Base-by-base conservation (phyloP, 345 rosid species). In the Physaria fendleri region DNA sequence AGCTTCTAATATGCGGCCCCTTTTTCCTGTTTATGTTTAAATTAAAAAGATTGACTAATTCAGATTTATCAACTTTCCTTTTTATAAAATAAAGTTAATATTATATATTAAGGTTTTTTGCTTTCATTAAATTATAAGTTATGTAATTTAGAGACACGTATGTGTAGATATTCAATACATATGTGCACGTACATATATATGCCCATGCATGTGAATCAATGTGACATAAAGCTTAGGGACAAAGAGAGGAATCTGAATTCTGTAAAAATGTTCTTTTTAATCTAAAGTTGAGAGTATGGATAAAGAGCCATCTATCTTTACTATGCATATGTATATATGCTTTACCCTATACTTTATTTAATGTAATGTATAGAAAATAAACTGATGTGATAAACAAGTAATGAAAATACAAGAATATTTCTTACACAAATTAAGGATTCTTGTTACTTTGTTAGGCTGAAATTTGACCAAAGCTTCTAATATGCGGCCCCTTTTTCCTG, bases 141-240 rank as follows among this genome's bases (percentile, higher is more conserved):
- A 28, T 28, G 28, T 27, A 27, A 12, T 11, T 17, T 41, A 41
- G 50, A 57, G 49, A 24, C 23, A 41, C 9, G 24, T n/a, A 22
- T 21, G 30, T 53, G 22, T 14, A 22, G 9, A 2, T 23, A 45
- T 45, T 13, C 4, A 24, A 25, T 8, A 45, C 23, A 57, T 21
- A 39, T 29, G 56, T 17, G 11, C 51, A 66, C 71, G 71, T 30
- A 55, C 28, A 34, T 51, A 38, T 51, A 42, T 32, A 37, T 28
- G 28, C 50, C 71, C 58, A 66, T 57, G 65, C 71, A 57, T 66
- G 65, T 66, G 57, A 39, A 57, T 14, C 51, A 66, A 48, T 48
- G 64, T 57, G 65, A 39, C 65, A 40, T 48, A 66, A 58, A 66
- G 65, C 65, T 48, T 57, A 10, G 4, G 20, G 52, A 48, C 37